Conservation (phyloP, 78 protist species). For the Acrasis kona region DNA sequence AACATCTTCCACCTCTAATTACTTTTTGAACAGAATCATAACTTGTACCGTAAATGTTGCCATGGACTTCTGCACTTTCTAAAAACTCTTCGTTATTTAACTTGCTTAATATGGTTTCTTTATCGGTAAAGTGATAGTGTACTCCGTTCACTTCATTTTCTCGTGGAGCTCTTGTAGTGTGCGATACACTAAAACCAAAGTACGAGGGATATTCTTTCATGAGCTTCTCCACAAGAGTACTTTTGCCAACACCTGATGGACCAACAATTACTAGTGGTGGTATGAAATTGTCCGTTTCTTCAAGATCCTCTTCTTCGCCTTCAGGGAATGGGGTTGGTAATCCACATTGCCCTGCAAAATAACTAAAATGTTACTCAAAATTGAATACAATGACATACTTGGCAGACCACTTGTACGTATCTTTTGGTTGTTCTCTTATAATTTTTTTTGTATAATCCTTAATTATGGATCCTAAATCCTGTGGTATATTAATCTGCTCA, state of each 20-base stretch:
- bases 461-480: too few species aligned
- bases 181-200: constrained; percentile 60
- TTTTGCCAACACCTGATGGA: constrained; percentile 53
- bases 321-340: too few species aligned
- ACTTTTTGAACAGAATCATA: constrained; percentile 27
- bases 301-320: not conserved
- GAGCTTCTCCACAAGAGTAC: constrained; percentile 43
- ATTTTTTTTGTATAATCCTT: too few species aligned
- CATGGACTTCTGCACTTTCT: constrained; percentile 51
- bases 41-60: constrained; percentile 65
- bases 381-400: too few species aligned
- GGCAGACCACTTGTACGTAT: too few species aligned
- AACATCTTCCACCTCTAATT: constrained; percentile 17
- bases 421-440: too few species aligned
- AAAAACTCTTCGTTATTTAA: constrained; percentile 33
- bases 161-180: constrained; percentile 66
- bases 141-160: constrained; percentile 61
- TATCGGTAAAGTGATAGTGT: constrained; percentile 35
- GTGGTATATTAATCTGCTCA: too few species aligned
- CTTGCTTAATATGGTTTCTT: not conserved
- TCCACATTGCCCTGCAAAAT: too few species aligned
- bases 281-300: not conserved
- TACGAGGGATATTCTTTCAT: constrained; percentile 20
- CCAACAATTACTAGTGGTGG: not conserved
- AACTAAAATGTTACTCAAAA: too few species aligned